A percentile compares a stretch with the other conserved stretches of the same genome.
phyloP scores from a whole-genome alignment of 352 stramenopile genomes.

The Phytophthora multivora region DNA sequence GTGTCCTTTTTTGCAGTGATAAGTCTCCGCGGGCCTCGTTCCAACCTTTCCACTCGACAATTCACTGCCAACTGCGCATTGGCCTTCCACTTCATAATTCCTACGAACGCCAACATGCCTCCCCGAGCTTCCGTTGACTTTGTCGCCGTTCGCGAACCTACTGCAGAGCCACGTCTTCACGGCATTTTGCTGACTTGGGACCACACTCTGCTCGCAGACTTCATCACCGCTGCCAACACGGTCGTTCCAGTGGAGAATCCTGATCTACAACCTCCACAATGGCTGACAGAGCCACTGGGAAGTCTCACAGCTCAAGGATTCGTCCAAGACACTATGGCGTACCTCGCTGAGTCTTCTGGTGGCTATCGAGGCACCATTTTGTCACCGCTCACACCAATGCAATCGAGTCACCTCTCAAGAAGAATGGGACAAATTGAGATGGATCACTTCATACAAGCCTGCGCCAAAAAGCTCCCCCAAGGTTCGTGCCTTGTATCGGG shows the following conservation, averaged over 20 bases:
- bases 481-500: constrained; percentile 22
- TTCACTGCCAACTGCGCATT: constrained; percentile 7
- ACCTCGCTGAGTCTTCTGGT: constrained; percentile 30
- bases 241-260: constrained; percentile 29
- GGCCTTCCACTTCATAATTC: background rate
- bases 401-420: constrained; percentile 35
- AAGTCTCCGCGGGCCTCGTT: background rate
- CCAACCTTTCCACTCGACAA: constrained; percentile 16
- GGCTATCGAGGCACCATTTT: constrained; percentile 18
- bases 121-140: constrained; percentile 21
- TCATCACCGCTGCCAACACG: constrained; percentile 34
- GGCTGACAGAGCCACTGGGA: constrained; percentile 37
- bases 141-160: constrained; percentile 8
- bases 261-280: constrained; percentile 20
- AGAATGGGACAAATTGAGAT: constrained; percentile 49
- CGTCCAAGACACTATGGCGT: constrained; percentile 32
- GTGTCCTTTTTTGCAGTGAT: constrained; percentile 14
- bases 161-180: constrained; percentile 4
- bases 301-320: constrained; percentile 31
- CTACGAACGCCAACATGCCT: constrained; percentile 10
- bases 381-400: constrained; percentile 30
- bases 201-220: constrained; percentile 13
- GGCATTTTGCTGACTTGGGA: constrained; percentile 27
- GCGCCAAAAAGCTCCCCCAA: constrained; percentile 29
- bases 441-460: constrained; percentile 46